Evolutionary conservation across 164 flowering plant species (phyloP), one percentile per base, ranked within the genome.

Genomic region (Berberis thunbergii): DNA sequence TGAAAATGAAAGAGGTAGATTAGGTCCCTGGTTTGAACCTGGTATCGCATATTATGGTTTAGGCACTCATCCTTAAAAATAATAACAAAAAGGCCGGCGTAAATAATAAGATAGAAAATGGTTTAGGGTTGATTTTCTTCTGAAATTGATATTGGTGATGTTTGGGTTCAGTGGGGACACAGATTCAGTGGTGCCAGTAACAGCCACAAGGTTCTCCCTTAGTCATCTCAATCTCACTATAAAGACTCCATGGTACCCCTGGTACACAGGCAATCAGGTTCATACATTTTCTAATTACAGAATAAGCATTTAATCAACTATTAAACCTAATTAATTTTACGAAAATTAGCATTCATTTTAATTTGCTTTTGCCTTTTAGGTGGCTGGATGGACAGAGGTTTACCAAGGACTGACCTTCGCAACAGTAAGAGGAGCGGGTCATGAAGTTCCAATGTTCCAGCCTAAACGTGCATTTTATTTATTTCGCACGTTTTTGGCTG

Each of bases 171-270:
- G 96, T 46, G 98, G 98, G 0, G 98, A 92, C 72, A 83, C 86
- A 45, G 98, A 92, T 75, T 81, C 97, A 13, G 87, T 88, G 3
- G 89, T 92, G n/a, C 98, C 98, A 7, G 89, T 89, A 53, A 92
- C 98, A 3, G 93, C 97, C 26, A 89, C 98, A 0, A 85, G 94
- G 66, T 86, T 81, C 63, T 75, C 97, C 26, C 77, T 89, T 41
- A 79, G 73, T 73, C 86, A 85, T 68, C 87, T 92, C 48, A 85
- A 85, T 54, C 91, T 89, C 60, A 57, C 68, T 2, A 68, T 77
- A 3, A 83, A 85, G 68, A 83, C 78, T 49, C 77, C 59, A 7
- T 92, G 98, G 98, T 89, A 92, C 64, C 96, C 98, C 2, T 92
- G 98, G 98, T 88, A 86, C 69, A 54, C 80, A 0, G 77, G 72